Evolutionary conservation across 2,329 filamentous ascomycete species (phyloP).

Genomic region (Cladosporium sp.): DNA sequence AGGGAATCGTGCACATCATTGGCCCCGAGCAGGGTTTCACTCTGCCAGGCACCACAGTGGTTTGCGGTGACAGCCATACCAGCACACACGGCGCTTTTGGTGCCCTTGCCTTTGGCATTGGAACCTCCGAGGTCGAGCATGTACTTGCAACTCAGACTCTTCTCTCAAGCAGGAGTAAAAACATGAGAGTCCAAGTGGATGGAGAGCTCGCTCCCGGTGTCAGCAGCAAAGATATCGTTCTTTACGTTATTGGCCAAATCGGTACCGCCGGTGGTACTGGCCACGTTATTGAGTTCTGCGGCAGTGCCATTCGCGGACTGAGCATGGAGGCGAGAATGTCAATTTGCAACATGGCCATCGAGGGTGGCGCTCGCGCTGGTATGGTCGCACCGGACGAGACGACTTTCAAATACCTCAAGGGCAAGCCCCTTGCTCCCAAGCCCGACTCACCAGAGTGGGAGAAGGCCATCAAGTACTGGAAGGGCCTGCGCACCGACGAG

Average conservation of each 20-base stretch:
- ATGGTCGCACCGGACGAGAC: slow-evolving; percentile 95
- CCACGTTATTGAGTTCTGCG: slow-evolving; percentile 95
- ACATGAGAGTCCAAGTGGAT: slow-evolving; percentile 96
- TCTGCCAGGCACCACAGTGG: slow-evolving; percentile 90
- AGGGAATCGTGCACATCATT: slow-evolving; percentile 98
- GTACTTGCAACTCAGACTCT: slow-evolving; percentile 95
- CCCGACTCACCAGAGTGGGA: slow-evolving; percentile 84
- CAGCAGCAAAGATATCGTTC: slow-evolving; percentile 91
- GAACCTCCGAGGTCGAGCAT: slow-evolving; percentile 97
- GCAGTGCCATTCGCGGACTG: slow-evolving; percentile 81
- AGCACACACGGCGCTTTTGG: slow-evolving; percentile 98
- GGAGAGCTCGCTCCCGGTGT: slow-evolving; percentile 86
- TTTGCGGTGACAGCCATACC: slow-evolving; percentile 97
- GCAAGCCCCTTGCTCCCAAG: slow-evolving; percentile 81
- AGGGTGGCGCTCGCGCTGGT: slow-evolving; percentile 89
- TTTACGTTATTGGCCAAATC: slow-evolving; percentile 88
- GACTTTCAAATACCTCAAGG: slow-evolving; percentile 94
- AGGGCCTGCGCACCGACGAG: slow-evolving; percentile 76
- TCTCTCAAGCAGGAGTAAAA: slow-evolving; percentile 93
- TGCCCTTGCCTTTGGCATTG: slow-evolving; percentile 91
- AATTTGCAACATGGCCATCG: slow-evolving; percentile 99
- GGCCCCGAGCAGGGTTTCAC: slow-evolving; percentile 99
- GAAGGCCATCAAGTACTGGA: slow-evolving; percentile 84
- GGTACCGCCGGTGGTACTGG: slow-evolving; percentile 94
- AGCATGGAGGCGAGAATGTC: slow-evolving; percentile 99